Percentiles rank a stretch among this genome's conserved stretches.
These are phyloP conservation scores for Gnomoniopsis smithogilvyi DNA, from an alignment of 2,329 filamentous ascomycete species.

Conservation along the genomic window DNA sequence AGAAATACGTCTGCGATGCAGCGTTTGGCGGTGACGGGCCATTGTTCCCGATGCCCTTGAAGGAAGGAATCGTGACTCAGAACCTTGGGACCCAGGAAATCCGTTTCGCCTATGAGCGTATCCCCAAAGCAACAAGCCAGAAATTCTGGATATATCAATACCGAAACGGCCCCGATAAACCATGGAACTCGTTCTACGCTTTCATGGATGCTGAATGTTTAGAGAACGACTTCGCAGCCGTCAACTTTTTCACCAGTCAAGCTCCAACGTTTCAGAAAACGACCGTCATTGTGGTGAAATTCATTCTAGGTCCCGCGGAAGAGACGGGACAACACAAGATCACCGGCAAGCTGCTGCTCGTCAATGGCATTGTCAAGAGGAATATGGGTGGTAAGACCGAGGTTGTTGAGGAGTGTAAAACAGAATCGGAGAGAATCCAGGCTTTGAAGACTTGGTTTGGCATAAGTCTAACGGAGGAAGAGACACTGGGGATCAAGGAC, in stretches of 20 bases:
- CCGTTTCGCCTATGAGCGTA: constrained; percentile 48
- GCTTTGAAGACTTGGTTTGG: constrained; percentile 50
- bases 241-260: constrained; percentile 56
- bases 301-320: constrained; percentile 43
- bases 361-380: constrained; percentile 49
- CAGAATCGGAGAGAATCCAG: constrained; percentile 50
- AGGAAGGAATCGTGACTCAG: constrained; percentile 35
- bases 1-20: constrained; percentile 56
- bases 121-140: constrained; percentile 40
- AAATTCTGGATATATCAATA: constrained; percentile 64
- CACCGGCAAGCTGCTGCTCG: constrained; percentile 51
- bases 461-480: constrained; percentile 47
- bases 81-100: constrained; percentile 56
- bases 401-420: constrained; percentile 42
- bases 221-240: constrained; percentile 56
- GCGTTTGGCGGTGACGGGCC: constrained; percentile 63
- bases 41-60: constrained; percentile 53
- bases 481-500: constrained; percentile 47
- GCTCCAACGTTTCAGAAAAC: constrained; percentile 50
- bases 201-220: constrained; percentile 66
- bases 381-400: constrained; percentile 48
- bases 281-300: constrained; percentile 49
- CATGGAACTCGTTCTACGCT: constrained; percentile 61
- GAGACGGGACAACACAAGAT: constrained; percentile 38
- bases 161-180: constrained; percentile 40